A percentile compares a stretch with the other conserved stretches of the same genome.
phyloP scores from a whole-genome alignment of 2,329 filamentous ascomycete genomes.

The Cladosporium sp. region DNA sequence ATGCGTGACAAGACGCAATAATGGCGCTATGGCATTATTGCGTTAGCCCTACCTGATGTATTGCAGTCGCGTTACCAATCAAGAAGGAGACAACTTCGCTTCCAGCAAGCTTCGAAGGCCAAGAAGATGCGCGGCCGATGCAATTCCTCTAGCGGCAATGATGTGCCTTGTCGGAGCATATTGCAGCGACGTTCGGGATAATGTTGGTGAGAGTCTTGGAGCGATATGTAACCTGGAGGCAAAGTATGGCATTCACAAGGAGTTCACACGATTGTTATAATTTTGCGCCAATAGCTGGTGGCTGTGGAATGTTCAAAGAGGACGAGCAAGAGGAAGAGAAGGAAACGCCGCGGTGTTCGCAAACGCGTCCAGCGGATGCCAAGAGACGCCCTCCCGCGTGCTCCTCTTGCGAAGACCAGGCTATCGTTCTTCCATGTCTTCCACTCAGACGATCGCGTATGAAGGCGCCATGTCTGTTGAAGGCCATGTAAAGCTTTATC shows the following conservation, averaged over 20 bases:
- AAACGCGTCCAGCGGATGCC: no score
- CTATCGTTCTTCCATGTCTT: no score
- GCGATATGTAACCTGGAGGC: not conserved
- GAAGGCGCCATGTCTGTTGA: no score
- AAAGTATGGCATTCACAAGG: not conserved
- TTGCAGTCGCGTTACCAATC: not conserved
- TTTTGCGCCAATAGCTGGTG: not conserved
- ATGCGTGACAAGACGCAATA: constrained; percentile 9
- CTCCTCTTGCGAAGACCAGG: no score
- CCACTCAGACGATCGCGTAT: no score
- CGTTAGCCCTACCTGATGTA: not conserved
- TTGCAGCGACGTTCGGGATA: constrained; percentile 4
- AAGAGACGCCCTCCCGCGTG: no score
- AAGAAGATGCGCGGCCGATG: not conserved
- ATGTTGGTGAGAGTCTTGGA: not conserved
- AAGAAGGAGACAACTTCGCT: not conserved
- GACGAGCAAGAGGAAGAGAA: not conserved
- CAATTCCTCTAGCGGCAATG: constrained; percentile 2
- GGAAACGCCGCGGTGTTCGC: not conserved
- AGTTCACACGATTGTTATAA: not conserved
- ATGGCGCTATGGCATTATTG: constrained; percentile 5
- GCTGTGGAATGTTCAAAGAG: no score
- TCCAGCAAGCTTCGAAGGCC: not conserved
- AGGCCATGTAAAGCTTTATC: no score
- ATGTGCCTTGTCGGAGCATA: constrained; percentile 1